Base-by-base conservation (phyloP, 768 basidiomycete species). In the Kwoniella europaea region DNA sequence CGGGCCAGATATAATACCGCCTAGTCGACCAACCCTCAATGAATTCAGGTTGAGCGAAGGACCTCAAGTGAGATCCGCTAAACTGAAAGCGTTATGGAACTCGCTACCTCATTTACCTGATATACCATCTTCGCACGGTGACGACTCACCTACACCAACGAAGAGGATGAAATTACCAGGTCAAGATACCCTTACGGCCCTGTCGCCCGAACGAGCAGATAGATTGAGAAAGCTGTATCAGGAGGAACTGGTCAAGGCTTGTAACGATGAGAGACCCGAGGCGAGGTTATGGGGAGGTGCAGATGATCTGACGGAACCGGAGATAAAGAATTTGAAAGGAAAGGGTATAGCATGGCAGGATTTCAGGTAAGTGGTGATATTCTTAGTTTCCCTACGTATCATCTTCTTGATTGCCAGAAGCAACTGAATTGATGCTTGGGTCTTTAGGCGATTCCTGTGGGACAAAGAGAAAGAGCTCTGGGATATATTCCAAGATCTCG, bases 401-500 rank as follows among this genome's bases (percentile, higher is more conserved):
- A 27, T 27, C 27, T 27, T 27, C 27, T 27, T 27, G 27, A 27
- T 27, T 27, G 27, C 27, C 27, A 27, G 27, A 27, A 27, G 27
- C 27, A 27, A 27, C 27, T 27, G 3, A 27, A 27, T 27, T 27
- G 27, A 27, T 4, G 27, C 27, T 27, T 27, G 27, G 43, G 12
- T 54, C 5, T 13, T n/a, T 46, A 79, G 80, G 62, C 78, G 78
- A 27, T 83, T 83, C 67, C 63, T 83, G 27, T 83, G 82, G 82
- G 82, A 83, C 61, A 80, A 83, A 72, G 82, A 83, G 67, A 65
- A 71, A 18, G 94, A 96, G 83, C 86, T 97, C 22, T 97, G 95
- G 95, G 86, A 88, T 62, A 90, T 94, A 66, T 97, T 97, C 84
- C 92, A 93, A 79, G 91, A 94, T 76, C 87, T 97, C 60, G 95